Evolutionary conservation across 192 early-diverging fungal genomes (phyloP).

Genomic region (Dissophora globulifera): DNA sequence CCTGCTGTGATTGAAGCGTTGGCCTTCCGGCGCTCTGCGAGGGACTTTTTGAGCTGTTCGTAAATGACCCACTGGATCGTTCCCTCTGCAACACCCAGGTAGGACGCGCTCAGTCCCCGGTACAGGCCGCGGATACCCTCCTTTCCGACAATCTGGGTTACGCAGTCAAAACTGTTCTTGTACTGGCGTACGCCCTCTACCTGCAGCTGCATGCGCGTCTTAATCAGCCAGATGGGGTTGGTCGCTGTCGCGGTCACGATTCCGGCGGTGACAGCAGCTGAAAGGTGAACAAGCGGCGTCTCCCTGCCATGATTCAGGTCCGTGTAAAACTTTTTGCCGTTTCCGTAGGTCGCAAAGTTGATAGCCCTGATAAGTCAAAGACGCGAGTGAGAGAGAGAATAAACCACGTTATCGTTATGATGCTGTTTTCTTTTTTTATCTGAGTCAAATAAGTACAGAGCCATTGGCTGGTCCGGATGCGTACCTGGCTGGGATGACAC

Average conservation of each 20-base stretch:
- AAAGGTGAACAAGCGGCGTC: constrained; percentile 80
- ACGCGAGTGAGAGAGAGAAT: too few relatives aligned
- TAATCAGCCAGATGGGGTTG: constrained; percentile 98
- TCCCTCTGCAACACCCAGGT: constrained; percentile 87
- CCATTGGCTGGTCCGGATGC: too few relatives aligned
- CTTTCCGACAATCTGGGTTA: constrained; percentile 70
- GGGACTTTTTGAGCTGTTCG: constrained; percentile 82
- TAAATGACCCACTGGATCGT: constrained; percentile 97
- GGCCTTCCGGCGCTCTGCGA: constrained; percentile 38
- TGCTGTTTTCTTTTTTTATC: background rate
- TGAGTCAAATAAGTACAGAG: too few relatives aligned
- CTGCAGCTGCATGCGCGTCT: constrained; percentile 95
- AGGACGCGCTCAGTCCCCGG: constrained; percentile 90
- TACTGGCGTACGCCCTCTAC: constrained; percentile 61
- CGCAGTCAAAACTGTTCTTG: constrained; percentile 83
- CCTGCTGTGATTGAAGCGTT: too few relatives aligned
- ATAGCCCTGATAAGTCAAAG: constrained; percentile 70
- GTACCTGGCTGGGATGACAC: constrained; percentile 94
- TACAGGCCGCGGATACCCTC: constrained; percentile 91
- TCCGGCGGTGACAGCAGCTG: constrained; percentile 79
- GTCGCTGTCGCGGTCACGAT: constrained; percentile 84
- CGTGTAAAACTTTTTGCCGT: constrained; percentile 84
- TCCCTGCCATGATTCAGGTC: constrained; percentile 82
- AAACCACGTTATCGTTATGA: too few relatives aligned
- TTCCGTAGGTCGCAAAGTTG: constrained; percentile 93